Conservation (phyloP, 768 basidiomycete species). For the Amanita phalloides region DNA sequence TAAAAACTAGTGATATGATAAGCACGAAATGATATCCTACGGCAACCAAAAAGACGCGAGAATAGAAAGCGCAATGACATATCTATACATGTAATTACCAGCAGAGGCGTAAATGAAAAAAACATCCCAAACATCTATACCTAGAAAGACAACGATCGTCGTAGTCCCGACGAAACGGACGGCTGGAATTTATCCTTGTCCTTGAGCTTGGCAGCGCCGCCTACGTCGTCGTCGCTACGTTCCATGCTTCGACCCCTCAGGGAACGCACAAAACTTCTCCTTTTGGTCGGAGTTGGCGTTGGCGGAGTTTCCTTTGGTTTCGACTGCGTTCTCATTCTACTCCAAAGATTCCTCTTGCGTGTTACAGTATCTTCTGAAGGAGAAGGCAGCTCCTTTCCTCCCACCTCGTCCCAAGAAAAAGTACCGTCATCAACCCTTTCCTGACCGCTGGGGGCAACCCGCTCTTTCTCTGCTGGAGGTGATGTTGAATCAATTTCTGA, state of each 20-base stretch:
- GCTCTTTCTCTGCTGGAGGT: background rate
- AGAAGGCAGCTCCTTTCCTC: background rate
- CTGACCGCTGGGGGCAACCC: background rate
- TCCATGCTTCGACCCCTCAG: background rate
- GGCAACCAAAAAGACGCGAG: background rate
- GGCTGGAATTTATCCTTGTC: background rate
- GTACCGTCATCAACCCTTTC: background rate
- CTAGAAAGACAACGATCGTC: slow-evolving; percentile 2
- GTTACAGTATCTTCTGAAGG: background rate
- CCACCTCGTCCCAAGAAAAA: slow-evolving; percentile 4
- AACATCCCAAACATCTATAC: background rate
- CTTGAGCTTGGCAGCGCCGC: background rate
- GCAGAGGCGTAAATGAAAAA: background rate
- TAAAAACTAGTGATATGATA: background rate
- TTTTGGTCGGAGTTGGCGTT: background rate
- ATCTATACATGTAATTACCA: background rate
- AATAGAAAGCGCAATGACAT: background rate
- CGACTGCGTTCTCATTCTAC: background rate
- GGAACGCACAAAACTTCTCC: background rate
- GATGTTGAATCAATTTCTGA: background rate
- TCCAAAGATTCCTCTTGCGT: slow-evolving; percentile 2
- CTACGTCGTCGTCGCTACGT: background rate
- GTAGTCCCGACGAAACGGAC: background rate
- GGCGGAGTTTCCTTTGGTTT: background rate
- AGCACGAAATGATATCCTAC: background rate